phyloP scores from a whole-genome alignment of 805 yeast species.

The Kazachstania martiniae region DNA sequence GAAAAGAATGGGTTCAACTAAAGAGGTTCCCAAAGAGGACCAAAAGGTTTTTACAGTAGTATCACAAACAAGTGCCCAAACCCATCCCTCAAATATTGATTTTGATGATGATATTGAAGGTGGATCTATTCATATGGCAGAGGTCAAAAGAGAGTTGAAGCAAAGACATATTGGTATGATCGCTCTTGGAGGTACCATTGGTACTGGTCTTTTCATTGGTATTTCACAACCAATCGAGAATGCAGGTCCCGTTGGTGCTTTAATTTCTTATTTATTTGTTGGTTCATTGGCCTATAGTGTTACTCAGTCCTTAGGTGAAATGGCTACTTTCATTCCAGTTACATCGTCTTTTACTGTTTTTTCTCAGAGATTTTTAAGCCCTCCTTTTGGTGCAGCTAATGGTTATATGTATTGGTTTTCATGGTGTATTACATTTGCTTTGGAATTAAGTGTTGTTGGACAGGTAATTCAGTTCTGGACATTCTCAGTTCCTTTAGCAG shows the following conservation, averaged over 20 bases:
- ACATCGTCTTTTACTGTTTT: conserved; percentile 59
- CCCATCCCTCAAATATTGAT: too few relatives aligned
- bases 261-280: conserved; percentile 56
- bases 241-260: conserved; percentile 62
- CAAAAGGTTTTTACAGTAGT: too few relatives aligned
- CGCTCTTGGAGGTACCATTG: conserved; percentile 72
- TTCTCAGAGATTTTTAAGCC: conserved; percentile 55
- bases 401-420: conserved; percentile 71
- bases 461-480: conserved; percentile 61
- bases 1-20: too few relatives aligned
- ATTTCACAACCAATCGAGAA: conserved; percentile 41
- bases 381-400: conserved; percentile 62
- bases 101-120: conserved; percentile 2
- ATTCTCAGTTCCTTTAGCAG: conserved; percentile 54
- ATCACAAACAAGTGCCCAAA: too few relatives aligned
- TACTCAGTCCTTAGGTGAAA: conserved; percentile 66
- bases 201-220: conserved; percentile 68
- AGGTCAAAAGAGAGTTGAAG: conserved; percentile 49
- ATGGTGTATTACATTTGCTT: conserved; percentile 68
- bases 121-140: conserved; percentile 24
- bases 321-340: conserved; percentile 70
- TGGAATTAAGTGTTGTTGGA: conserved; percentile 63
- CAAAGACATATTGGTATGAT: conserved; percentile 65
- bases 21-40: too few relatives aligned
- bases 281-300: conserved; percentile 55